Base-by-base conservation (phyloP, 2,329 filamentous ascomycete genomes). In the Phaeophleospora eucalypticola region DNA sequence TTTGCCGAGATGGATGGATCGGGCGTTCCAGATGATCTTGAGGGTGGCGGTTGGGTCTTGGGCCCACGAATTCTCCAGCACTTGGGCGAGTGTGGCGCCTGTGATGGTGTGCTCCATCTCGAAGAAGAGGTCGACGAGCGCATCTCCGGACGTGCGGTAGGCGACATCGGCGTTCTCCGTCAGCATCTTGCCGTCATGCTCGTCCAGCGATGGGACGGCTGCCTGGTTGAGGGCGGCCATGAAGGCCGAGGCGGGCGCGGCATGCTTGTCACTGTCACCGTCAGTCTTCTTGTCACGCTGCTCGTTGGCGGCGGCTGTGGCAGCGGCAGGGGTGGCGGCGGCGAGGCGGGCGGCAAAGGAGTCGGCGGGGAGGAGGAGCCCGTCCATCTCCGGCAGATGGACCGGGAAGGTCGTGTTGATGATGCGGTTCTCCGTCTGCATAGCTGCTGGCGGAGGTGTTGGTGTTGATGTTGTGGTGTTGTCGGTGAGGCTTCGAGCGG, bases 1-100 rank as follows among this genome's bases (percentile, higher is more conserved):
- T 62, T 81, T 82, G 14, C 80, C 79, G 0, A 82, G 63, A 48
- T 82, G 79, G 40, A 82, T 82, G n/a, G 77, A 80, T 8, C 80
- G 72, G 1, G 73, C 65, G 49, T 81, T 80, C 70, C 79, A 82
- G 53, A 83, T 77, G 55, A 82, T 71, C 58, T 80, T 80, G 21
- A 82, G 68, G 0, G 79, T 79, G 10, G 68, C 59, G 2, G 73
- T 56, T 0, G 74, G 51, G 48, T 81, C 74, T 1, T 65, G 58
- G 1, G 60, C 55, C 79, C 79, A 83, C 1, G 79, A 73, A 2
- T 61, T 49, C 2, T 72, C 59, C 21, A 82, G 71, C 1, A 76
- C 58, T 10, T 67, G 56, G 4, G 61, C 55, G 1, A 81, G 59
- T 1, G 66, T 57, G 0, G 62, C 57, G 0, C 65, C 64, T 0